A percentile compares a stretch with the other conserved stretches of the same genome.
Evolutionary conservation across 768 basidiomycete genomes (phyloP).

Genomic region (Strobilomyces echinocephalus): DNA sequence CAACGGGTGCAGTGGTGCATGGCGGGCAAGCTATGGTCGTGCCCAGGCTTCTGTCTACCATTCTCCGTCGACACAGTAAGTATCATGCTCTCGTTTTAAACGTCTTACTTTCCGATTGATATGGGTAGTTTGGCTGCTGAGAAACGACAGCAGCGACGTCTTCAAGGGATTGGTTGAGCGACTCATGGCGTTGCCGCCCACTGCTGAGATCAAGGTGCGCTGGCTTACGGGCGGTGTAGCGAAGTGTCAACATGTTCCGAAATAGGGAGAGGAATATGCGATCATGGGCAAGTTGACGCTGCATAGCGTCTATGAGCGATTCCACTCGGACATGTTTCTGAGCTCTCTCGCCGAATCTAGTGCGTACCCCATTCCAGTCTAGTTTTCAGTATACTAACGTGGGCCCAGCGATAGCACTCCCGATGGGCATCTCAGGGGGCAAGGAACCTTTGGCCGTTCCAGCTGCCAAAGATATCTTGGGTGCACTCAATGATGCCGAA

Average conservation of each 20-base stretch:
- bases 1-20: conserved; percentile 18
- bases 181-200: conserved; percentile 52
- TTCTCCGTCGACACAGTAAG: conserved; percentile 69
- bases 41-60: conserved; percentile 54
- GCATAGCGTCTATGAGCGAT: conserved; percentile 70
- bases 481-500: conserved; percentile 63
- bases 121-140: conserved; percentile 58
- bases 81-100: conserved; percentile 7
- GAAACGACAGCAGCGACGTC: conserved; percentile 49
- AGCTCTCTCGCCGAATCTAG: conserved; percentile 89
- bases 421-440: conserved; percentile 65
- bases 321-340: conserved; percentile 83
- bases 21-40: conserved; percentile 46
- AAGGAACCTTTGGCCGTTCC: conserved; percentile 35
- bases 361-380: conserved; percentile 35
- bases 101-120: conserved; percentile 1
- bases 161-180: conserved; percentile 54
- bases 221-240: not conserved
- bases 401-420: conserved; percentile 69
- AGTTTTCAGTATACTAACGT: conserved; percentile 5
- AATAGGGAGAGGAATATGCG: conserved; percentile 68
- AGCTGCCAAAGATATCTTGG: conserved; percentile 53
- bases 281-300: conserved; percentile 76
- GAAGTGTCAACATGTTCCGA: not conserved
- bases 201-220: conserved; percentile 53